Percentiles rank a stretch among this genome's conserved stretches.
Evolutionary conservation across 768 basidiomycete species (phyloP).

Genomic region (Leccinellum luteum): DNA sequence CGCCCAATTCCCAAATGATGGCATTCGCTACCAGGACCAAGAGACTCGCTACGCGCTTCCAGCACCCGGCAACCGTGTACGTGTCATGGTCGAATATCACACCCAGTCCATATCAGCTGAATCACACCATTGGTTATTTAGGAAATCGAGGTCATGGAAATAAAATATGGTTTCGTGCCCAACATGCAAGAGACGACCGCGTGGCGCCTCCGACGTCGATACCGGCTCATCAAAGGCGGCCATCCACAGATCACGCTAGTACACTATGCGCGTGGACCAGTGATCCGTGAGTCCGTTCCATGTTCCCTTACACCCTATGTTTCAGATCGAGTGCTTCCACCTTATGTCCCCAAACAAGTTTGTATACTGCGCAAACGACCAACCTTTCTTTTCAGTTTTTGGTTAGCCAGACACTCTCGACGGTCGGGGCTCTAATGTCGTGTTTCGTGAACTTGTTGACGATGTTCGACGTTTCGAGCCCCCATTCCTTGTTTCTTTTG

Average conservation of each 20-base stretch:
- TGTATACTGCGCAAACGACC: background rate
- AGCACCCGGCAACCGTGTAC: slow-evolving; percentile 56
- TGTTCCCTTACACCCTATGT: slow-evolving; percentile 8
- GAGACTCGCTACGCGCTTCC: slow-evolving; percentile 54
- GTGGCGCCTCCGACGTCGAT: slow-evolving; percentile 68
- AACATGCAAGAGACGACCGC: slow-evolving; percentile 57
- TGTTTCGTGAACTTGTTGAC: background rate
- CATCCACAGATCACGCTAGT: slow-evolving; percentile 71
- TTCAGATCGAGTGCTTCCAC: slow-evolving; percentile 16
- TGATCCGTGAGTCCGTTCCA: slow-evolving; percentile 49
- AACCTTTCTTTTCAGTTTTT: background rate
- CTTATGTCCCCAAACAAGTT: slow-evolving; percentile 8
- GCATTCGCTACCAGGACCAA: slow-evolving; percentile 71
- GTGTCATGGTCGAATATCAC: slow-evolving; percentile 21
- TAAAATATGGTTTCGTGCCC: slow-evolving; percentile 77
- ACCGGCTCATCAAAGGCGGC: slow-evolving; percentile 69
- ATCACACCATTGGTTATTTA: slow-evolving; percentile 21
- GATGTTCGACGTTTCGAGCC: background rate
- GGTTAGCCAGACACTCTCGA: background rate
- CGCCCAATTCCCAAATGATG: slow-evolving; percentile 67
- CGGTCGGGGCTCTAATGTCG: background rate
- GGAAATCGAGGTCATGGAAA: slow-evolving; percentile 78
- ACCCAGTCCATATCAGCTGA: background rate
- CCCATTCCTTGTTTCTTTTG: background rate
- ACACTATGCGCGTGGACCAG: slow-evolving; percentile 69